A percentile compares a stretch with the other conserved stretches of the same genome.
These are phyloP conservation scores for Penicillium brevicompactum DNA, from an alignment of 2,329 filamentous ascomycete species.

Conservation along the genomic window DNA sequence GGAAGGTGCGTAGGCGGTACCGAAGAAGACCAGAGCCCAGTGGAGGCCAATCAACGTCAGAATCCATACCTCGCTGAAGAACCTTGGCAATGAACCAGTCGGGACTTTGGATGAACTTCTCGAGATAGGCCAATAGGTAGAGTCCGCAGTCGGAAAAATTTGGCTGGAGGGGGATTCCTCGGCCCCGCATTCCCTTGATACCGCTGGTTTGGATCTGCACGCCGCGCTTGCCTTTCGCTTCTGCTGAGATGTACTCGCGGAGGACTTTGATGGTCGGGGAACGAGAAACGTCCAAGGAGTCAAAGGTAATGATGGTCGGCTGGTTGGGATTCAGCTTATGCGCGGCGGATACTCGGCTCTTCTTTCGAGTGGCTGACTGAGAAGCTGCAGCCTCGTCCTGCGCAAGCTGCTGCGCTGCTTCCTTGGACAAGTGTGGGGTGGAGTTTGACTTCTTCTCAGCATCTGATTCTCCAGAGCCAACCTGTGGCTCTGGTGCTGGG, in stretches of 20 bases:
- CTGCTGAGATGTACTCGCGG: conserved; percentile 74
- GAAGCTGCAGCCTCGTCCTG: background rate
- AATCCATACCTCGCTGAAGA: conserved; percentile 65
- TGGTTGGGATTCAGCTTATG: conserved; percentile 53
- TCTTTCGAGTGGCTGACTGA: conserved; percentile 16
- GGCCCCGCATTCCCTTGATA: conserved; percentile 68
- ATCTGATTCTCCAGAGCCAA: conserved; percentile 35
- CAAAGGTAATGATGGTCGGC: conserved; percentile 79
- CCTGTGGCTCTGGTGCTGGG: conserved; percentile 33
- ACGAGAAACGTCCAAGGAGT: conserved; percentile 74
- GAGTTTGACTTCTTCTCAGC: conserved; percentile 32
- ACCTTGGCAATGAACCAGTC: conserved; percentile 69
- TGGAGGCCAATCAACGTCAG: conserved; percentile 56
- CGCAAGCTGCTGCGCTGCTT: conserved; percentile 12
- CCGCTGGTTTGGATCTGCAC: conserved; percentile 49
- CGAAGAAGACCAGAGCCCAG: conserved; percentile 63
- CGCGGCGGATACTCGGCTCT: conserved; percentile 28
- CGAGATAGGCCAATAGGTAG: conserved; percentile 80
- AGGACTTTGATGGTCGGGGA: conserved; percentile 66
- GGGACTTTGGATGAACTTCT: conserved; percentile 77
- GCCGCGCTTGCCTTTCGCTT: conserved; percentile 66
- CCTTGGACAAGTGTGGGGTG: conserved; percentile 19
- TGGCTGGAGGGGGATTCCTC: conserved; percentile 73
- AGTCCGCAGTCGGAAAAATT: conserved; percentile 91
- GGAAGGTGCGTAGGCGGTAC: conserved; percentile 63